Evolutionary conservation across 1,284 basidiomycete genomes (phyloP).

Genomic region (Boletellus dicymbophilus): DNA sequence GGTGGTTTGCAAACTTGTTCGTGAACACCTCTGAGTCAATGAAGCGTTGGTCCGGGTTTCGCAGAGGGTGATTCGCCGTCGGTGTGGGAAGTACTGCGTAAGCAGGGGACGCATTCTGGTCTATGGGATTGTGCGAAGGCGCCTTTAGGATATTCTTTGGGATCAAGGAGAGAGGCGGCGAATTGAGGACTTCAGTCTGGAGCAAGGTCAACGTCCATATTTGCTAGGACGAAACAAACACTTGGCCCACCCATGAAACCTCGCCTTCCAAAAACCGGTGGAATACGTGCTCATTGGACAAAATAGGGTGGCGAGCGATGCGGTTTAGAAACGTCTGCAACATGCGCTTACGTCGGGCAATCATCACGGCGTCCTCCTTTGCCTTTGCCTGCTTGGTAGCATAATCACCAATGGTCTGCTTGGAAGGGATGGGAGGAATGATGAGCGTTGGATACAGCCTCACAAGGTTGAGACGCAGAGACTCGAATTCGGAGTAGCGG

Average conservation of each 20-base stretch:
- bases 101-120: constrained; percentile 70
- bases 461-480: constrained; percentile 80
- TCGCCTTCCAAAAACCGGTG: constrained; percentile 95
- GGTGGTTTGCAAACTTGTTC: constrained; percentile 91
- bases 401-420: constrained; percentile 95
- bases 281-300: constrained; percentile 94
- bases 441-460: constrained; percentile 96
- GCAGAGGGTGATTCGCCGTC: constrained; percentile 81
- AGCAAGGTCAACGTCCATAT: constrained; percentile 9
- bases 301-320: constrained; percentile 85
- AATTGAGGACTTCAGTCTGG: constrained; percentile 88
- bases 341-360: constrained; percentile 91
- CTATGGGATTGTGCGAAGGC: constrained; percentile 92
- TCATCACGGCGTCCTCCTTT: constrained; percentile 94
- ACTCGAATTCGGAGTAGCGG: constrained; percentile 98
- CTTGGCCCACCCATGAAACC: constrained; percentile 81
- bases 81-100: constrained; percentile 90
- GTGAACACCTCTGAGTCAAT: constrained; percentile 97
- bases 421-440: constrained; percentile 97
- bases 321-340: constrained; percentile 95
- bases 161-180: constrained; percentile 86
- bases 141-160: constrained; percentile 97
- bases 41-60: constrained; percentile 92
- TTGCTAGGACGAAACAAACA: not conserved
- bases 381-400: constrained; percentile 97